phyloP scores from a whole-genome alignment of 352 stramenopile genomes.

The Globisporangium okanoganense region DNA sequence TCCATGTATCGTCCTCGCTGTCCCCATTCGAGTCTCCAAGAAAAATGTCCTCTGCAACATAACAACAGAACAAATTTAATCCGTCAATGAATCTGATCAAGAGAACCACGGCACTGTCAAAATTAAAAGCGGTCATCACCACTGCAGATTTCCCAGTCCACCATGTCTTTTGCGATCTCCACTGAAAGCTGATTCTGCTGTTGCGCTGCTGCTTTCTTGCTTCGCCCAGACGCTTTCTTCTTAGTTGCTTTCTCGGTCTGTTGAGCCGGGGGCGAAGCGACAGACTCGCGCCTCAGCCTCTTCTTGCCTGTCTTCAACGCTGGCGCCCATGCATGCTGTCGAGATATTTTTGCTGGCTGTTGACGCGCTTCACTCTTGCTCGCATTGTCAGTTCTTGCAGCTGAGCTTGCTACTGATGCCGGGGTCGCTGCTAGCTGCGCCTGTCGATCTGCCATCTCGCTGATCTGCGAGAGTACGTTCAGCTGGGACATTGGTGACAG shows the following conservation, averaged over 20 bases:
- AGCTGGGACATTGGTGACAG: slow-evolving; percentile 70
- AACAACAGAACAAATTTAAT: not conserved
- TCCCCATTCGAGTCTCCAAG: slow-evolving; percentile 9
- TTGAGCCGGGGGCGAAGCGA: not conserved
- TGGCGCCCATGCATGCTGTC: slow-evolving; percentile 24
- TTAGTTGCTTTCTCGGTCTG: slow-evolving; percentile 6
- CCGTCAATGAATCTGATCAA: not conserved
- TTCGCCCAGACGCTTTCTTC: not conserved
- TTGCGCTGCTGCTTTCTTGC: not conserved
- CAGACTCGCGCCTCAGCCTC: not conserved
- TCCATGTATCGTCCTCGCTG: slow-evolving; percentile 27
- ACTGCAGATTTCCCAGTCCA: slow-evolving; percentile 63
- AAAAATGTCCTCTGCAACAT: slow-evolving; percentile 31
- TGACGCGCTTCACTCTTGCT: not conserved
- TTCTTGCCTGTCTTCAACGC: not conserved
- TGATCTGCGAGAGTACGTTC: slow-evolving; percentile 75
- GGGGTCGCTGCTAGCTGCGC: slow-evolving; percentile 4
- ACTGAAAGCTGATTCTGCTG: not conserved
- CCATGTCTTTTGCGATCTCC: slow-evolving; percentile 32
- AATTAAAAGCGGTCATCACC: slow-evolving; percentile 24
- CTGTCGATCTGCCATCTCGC: slow-evolving; percentile 47
- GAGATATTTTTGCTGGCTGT: not conserved
- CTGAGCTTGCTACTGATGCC: not conserved
- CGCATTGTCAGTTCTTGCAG: slow-evolving; percentile 3
- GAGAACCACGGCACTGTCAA: not conserved